Evolutionary conservation across 2,329 filamentous ascomycete genomes (phyloP).

Genomic region (Parasarocladium wereldwijsianum): DNA sequence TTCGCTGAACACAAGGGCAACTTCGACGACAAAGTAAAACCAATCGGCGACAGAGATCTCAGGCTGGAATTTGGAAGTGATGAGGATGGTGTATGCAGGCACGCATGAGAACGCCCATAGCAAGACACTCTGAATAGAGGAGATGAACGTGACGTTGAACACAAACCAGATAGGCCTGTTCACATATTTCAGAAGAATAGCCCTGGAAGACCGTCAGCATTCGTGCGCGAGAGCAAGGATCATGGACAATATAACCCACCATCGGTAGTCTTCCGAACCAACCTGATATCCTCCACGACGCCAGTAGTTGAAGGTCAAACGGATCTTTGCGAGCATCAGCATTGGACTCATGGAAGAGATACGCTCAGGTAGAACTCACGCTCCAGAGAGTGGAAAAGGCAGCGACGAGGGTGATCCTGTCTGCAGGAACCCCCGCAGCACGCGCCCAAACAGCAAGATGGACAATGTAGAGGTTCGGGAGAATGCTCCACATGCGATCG

Average conservation of each 20-base stretch:
- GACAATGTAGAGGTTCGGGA: slow-evolving; percentile 74
- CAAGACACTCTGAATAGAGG: slow-evolving; percentile 66
- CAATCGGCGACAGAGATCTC: slow-evolving; percentile 29
- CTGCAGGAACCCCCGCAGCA: slow-evolving; percentile 53
- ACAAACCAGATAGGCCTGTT: slow-evolving; percentile 57
- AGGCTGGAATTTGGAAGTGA: slow-evolving; percentile 51
- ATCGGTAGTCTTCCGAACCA: slow-evolving; percentile 91
- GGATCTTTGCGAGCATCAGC: slow-evolving; percentile 29
- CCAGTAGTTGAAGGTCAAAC: slow-evolving; percentile 94
- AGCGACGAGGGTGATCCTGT: slow-evolving; percentile 58
- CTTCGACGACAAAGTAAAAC: slow-evolving; percentile 28
- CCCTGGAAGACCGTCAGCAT: slow-evolving; percentile 29
- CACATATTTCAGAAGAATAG: slow-evolving; percentile 53
- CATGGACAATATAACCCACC: slow-evolving; percentile 27
- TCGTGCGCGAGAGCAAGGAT: neutral
- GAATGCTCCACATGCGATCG: slow-evolving; percentile 79
- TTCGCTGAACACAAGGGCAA: slow-evolving; percentile 47
- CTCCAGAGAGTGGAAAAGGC: slow-evolving; percentile 65
- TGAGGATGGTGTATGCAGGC: slow-evolving; percentile 71
- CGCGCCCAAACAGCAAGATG: slow-evolving; percentile 79
- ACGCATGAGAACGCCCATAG: slow-evolving; percentile 60
- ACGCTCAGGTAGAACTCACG: slow-evolving; percentile 31
- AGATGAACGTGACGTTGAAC: slow-evolving; percentile 84
- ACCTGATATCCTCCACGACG: slow-evolving; percentile 81
- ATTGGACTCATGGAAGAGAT: neutral